These are phyloP conservation scores for Phlegmacium glaucopus DNA, from an alignment of 768 basidiomycete species.

Conservation along the genomic window DNA sequence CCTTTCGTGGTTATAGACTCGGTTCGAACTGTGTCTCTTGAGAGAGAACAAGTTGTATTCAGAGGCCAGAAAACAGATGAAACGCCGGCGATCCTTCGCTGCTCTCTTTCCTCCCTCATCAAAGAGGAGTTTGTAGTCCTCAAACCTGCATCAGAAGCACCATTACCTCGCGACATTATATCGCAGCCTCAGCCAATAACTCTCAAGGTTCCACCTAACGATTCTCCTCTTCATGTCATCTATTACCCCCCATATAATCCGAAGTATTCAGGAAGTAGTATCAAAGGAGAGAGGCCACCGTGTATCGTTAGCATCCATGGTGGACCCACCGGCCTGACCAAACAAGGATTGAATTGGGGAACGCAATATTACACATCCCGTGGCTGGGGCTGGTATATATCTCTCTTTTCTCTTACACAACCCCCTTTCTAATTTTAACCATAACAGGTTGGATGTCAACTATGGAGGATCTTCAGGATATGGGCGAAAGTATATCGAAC, in stretches of 20 bases:
- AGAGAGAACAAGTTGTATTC: constrained; percentile 32
- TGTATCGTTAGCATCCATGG: constrained; percentile 62
- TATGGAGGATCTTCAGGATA: constrained; percentile 71
- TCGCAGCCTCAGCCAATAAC: constrained; percentile 45
- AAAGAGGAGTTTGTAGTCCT: not conserved
- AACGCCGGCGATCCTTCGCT: constrained; percentile 29
- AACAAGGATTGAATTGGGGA: constrained; percentile 44
- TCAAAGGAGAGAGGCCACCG: constrained; percentile 55
- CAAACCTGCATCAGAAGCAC: not conserved
- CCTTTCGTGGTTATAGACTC: constrained; percentile 35
- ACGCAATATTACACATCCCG: constrained; percentile 61
- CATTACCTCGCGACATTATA: constrained; percentile 28
- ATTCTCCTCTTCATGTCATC: constrained; percentile 48
- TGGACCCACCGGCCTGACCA: constrained; percentile 54
- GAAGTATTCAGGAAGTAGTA: constrained; percentile 39
- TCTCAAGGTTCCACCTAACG: constrained; percentile 26
- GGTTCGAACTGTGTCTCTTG: constrained; percentile 29
- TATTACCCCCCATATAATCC: constrained; percentile 65
- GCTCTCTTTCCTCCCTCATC: constrained; percentile 1
- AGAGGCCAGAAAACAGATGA: constrained; percentile 35
- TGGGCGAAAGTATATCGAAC: constrained; percentile 59
- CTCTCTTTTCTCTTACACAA: not conserved
- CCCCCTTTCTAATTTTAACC: constrained; percentile 5
- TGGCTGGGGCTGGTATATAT: constrained; percentile 58
- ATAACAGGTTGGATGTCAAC: constrained; percentile 60